Base-by-base conservation (phyloP, 2,329 filamentous ascomycete species). In the Botryotinia globosa region DNA sequence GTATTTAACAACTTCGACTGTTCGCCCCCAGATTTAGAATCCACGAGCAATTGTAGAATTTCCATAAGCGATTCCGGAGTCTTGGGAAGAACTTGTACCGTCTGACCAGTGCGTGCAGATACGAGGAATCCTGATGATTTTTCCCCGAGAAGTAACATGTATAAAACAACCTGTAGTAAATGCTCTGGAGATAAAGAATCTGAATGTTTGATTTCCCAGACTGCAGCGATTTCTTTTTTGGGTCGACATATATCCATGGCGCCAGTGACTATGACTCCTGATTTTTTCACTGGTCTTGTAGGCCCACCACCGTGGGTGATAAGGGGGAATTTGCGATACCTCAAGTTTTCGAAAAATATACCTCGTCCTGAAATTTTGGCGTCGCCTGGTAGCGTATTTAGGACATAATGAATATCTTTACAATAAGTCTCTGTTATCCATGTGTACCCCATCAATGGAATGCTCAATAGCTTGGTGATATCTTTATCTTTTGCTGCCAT, bases 141-240 rank as follows among this genome's bases (percentile, higher is more conserved):
- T 51, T 7, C 4, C 1, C 68, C 68, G 25, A 64, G 44, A 39
- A 71, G 58, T 39, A 71, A 18, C 56, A 71, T 64, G n/a, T 71
- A 71, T 25, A 71, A 39, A 20, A 44, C 58, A 9, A 71, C 69
- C 42, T 71, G 69, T 20, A 71, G 34, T 22, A 64, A 34, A 20
- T 71, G 58, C 12, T 71, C 58, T 14, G 69, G 69, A 25, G 56
- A 51, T 10, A 71, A 45, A 8, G 69, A 63, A 51, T 64, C 32
- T 16, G 69, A 51, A 34, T 71, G 69, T 32, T 71, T 71, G 34
- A 71, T 54, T 42, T 71, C 69, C 69, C 69, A 71, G 12, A 64
- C 58, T 6, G 4, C 42, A 1, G 39, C 20, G 6, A 42, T 10
- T 2, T 37, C 44, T 18, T 16, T 39, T 42, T 51, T 39, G 14